phyloP scores from a whole-genome alignment of 306 rosid genomes.

The Cucurbita argyrosperma region DNA sequence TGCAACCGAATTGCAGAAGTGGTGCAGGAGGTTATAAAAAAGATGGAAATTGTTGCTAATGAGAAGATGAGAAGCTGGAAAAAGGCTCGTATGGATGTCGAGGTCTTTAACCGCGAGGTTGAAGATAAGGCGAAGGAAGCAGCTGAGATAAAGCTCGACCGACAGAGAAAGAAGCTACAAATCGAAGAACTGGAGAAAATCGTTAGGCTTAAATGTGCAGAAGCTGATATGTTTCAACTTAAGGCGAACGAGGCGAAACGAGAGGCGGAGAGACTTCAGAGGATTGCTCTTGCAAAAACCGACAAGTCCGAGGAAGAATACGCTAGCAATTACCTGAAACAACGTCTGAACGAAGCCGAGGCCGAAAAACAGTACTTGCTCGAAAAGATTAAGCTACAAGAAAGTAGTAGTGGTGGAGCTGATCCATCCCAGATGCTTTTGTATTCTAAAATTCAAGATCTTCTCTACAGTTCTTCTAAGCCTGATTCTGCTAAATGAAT shows the following conservation, averaged over 20 bases:
- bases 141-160: conserved; percentile 59
- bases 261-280: conserved; percentile 88
- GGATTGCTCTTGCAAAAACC: conserved; percentile 78
- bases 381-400: conserved; percentile 95
- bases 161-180: conserved; percentile 75
- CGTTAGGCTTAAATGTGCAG: conserved; percentile 87
- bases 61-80: conserved; percentile 94
- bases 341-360: conserved; percentile 79
- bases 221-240: conserved; percentile 91
- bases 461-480: conserved; percentile 56
- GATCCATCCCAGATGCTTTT: conserved; percentile 68
- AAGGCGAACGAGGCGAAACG: conserved; percentile 94
- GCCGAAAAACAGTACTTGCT: conserved; percentile 92
- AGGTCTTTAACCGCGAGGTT: conserved; percentile 71
- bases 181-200: conserved; percentile 89
- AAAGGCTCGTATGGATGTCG: conserved; percentile 82
- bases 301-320: conserved; percentile 97
- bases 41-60: conserved; percentile 98
- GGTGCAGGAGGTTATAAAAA: conserved; percentile 84
- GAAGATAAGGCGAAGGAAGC: conserved; percentile 85
- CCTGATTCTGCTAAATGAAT: conserved; percentile 52
- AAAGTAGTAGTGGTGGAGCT: conserved; percentile 53
- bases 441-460: conserved; percentile 75
- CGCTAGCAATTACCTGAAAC: conserved; percentile 79
- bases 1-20: conserved; percentile 88